Conservation (phyloP, 345 rosid species). For the Barbarea vulgaris region DNA sequence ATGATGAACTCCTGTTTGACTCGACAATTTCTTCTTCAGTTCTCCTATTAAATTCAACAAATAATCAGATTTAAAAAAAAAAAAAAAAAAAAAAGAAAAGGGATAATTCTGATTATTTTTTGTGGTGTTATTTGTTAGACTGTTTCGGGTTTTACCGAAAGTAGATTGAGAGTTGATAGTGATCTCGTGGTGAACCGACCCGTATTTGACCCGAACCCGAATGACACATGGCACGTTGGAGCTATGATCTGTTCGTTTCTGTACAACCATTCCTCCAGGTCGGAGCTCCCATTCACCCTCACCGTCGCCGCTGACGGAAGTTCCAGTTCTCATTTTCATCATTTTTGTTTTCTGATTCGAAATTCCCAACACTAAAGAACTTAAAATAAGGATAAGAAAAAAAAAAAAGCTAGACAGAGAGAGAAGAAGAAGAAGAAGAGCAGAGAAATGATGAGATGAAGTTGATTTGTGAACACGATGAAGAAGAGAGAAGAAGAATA, state of each 20-base stretch:
- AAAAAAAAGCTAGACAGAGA: neutral
- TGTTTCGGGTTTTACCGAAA: slow-evolving; percentile 57
- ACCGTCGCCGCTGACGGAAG: slow-evolving; percentile 38
- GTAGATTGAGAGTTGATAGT: slow-evolving; percentile 77
- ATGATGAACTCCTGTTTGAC: slow-evolving; percentile 74
- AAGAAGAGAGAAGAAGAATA: neutral
- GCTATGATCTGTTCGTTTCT: slow-evolving; percentile 66
- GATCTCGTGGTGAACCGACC: slow-evolving; percentile 78
- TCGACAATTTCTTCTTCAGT: slow-evolving; percentile 78
- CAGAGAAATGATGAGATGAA: slow-evolving; percentile 34
- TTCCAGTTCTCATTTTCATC: slow-evolving; percentile 23
- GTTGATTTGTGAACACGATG: slow-evolving; percentile 11
- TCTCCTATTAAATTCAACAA: slow-evolving; percentile 56
- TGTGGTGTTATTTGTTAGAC: neutral
- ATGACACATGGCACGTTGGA: slow-evolving; percentile 67
- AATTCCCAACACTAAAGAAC: slow-evolving; percentile 12
- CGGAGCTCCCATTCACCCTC: slow-evolving; percentile 47
- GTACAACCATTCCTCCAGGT: slow-evolving; percentile 98
- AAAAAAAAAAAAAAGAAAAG: neutral
- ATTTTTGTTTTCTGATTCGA: neutral
- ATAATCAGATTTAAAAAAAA: neutral
- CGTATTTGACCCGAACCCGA: slow-evolving; percentile 80
- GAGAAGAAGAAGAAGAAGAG: neutral
- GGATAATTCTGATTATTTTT: neutral
- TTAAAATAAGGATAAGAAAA: neutral